Percentiles rank a stretch among this genome's conserved stretches.
Evolutionary conservation across 2,329 filamentous ascomycete species (phyloP).

Genomic region (Pyrenochaeta sp.): DNA sequence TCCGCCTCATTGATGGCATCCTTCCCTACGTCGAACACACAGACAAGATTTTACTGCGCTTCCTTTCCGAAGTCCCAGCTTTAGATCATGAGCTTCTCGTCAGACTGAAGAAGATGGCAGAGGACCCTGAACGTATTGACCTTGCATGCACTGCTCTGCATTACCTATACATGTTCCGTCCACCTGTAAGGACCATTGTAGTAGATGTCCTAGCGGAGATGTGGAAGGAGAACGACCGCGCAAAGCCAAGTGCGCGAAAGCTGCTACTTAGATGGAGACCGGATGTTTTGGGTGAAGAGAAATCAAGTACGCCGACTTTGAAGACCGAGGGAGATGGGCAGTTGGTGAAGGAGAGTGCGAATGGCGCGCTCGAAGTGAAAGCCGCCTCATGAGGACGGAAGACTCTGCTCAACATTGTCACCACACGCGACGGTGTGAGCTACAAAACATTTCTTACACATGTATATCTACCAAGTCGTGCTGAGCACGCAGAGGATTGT

Average conservation of each 20-base stretch:
- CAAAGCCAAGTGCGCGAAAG: conserved; percentile 60
- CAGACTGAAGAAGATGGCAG: conserved; percentile 71
- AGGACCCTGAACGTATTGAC: conserved; percentile 69
- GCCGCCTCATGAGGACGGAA: conserved; percentile 24
- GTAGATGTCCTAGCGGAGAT: conserved; percentile 67
- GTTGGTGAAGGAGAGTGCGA: conserved; percentile 31
- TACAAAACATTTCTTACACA: neutral
- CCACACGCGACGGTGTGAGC: neutral
- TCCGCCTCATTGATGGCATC: conserved; percentile 87
- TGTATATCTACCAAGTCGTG: neutral
- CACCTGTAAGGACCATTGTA: conserved; percentile 65
- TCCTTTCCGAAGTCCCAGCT: conserved; percentile 89
- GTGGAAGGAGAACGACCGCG: conserved; percentile 59
- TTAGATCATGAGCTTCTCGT: conserved; percentile 76
- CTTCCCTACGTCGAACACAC: conserved; percentile 89
- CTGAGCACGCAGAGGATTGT: neutral
- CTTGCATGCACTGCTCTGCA: conserved; percentile 67
- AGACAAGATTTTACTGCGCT: conserved; percentile 89
- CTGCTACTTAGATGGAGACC: conserved; percentile 66
- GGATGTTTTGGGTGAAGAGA: conserved; percentile 49
- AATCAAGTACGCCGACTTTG: conserved; percentile 18
- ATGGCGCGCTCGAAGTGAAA: conserved; percentile 40
- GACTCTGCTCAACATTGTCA: neutral
- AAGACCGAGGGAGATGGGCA: conserved; percentile 30
- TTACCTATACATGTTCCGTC: conserved; percentile 60